phyloP scores from a whole-genome alignment of 1,284 basidiomycete genomes.

The Phellinidium pouzarii region DNA sequence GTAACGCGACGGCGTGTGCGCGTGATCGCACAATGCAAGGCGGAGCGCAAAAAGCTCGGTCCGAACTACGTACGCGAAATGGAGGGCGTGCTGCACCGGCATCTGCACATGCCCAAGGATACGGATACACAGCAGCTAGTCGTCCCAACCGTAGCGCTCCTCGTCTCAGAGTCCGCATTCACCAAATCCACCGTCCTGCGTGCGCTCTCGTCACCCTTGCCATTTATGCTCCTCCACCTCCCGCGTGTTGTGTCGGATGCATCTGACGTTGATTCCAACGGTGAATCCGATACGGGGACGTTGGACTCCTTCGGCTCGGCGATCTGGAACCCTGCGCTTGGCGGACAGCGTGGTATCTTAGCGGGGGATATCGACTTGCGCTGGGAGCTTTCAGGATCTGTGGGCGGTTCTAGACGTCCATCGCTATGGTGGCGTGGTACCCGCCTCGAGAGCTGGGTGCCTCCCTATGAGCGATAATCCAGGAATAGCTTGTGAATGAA shows the following conservation, averaged over 20 bases:
- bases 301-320: constrained; percentile 36
- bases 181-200: constrained; percentile 59
- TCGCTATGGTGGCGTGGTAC: constrained; percentile 15
- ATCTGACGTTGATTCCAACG: not conserved
- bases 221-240: constrained; percentile 72
- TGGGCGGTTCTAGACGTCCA: not conserved
- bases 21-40: constrained; percentile 88
- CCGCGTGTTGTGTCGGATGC: constrained; percentile 32
- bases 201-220: constrained; percentile 64
- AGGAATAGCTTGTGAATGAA: too few relatives aligned
- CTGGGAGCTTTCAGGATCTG: constrained; percentile 49
- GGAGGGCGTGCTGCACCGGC: constrained; percentile 71
- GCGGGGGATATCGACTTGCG: constrained; percentile 53
- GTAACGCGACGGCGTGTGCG: constrained; percentile 46
- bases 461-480: not conserved
- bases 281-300: not conserved
- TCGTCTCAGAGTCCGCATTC: constrained; percentile 75
- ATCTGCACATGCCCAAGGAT: constrained; percentile 26
- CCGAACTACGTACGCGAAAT: constrained; percentile 81
- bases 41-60: constrained; percentile 71
- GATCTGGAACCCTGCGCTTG: constrained; percentile 61
- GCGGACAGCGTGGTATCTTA: constrained; percentile 44
- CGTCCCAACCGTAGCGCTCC: constrained; percentile 54
- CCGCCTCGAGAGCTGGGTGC: constrained; percentile 16
- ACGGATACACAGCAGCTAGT: constrained; percentile 15